A percentile compares a stretch with the other conserved stretches of the same genome.
These are phyloP conservation scores for Boletus rubropictus DNA, from an alignment of 768 basidiomycete species.

Conservation along the genomic window DNA sequence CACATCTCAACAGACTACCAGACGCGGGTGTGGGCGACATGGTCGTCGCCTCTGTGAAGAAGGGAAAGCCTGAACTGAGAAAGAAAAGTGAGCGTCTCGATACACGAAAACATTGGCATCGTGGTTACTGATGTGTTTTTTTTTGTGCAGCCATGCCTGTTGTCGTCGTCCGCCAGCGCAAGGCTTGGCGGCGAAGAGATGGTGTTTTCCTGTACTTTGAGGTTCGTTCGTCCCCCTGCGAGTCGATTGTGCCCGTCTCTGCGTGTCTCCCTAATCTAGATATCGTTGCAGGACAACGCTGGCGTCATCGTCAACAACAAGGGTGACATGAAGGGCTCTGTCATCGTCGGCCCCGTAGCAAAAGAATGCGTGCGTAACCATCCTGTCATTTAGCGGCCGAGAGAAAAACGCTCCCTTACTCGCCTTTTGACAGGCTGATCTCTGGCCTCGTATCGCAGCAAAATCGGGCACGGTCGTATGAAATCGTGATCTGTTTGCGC, in stretches of 20 bases:
- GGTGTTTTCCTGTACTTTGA: constrained; percentile 99
- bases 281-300: constrained; percentile 67
- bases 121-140: constrained; percentile 4
- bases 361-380: constrained; percentile 81
- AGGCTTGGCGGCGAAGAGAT: constrained; percentile 96
- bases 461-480: constrained; percentile 98
- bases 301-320: constrained; percentile 98
- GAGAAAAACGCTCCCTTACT: no score
- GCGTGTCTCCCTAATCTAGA: no score
- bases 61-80: constrained; percentile 98
- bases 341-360: constrained; percentile 94
- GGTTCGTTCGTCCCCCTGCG: constrained; percentile 39
- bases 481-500: constrained; percentile 24
- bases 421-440: constrained; percentile 61
- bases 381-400: no score
- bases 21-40: constrained; percentile 94
- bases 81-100: constrained; percentile 82
- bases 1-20: constrained; percentile 94
- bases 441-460: constrained; percentile 99
- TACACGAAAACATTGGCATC: no score
- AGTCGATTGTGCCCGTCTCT: no score
- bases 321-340: constrained; percentile 99
- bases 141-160: constrained; percentile 79
- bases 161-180: constrained; percentile 95
- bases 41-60: constrained; percentile 97